Evolutionary conservation across 208 protist genomes (phyloP), one percentile per base, ranked within the genome.

Genomic region (Acanthamoeba culbertsoni): DNA sequence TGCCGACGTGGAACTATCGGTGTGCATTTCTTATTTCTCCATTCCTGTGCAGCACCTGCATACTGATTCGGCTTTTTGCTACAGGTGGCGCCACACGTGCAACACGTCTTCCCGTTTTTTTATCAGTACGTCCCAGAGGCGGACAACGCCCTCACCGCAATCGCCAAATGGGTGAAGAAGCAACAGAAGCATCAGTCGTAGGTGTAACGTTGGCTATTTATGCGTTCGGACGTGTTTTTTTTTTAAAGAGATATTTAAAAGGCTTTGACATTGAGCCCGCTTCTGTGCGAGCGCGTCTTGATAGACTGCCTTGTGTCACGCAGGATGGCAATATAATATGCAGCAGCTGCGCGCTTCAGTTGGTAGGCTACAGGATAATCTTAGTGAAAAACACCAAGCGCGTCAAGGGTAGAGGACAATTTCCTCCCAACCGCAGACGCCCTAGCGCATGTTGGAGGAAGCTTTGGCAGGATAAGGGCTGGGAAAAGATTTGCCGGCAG

Each of bases 111-210:
- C 40, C 88, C 88, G 8, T 79, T 42, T 0, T 82, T 93, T 43
- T 82, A 51, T 28, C 6, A 37, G 42, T 82, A 43, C 40, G 16
- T 93, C 31, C 88, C 88, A 31, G 88, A 93, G 26, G 6, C 40
- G 62, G 48, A 75, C 0, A 2, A 59, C 12, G 88, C 75, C 12
- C 8, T 93, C 2, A 45, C 57, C 6, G 18, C 40, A 3, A 59
- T 82, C 37, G 88, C 62, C 45, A 23, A 57, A 0, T 93, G 63
- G 88, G n/a, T 82, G 5, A 55, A 93, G 53, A 79, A 93, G 63
- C 82, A 46, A 43, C 43, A 55, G 45, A 53, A 84, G 73, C 7
- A 84, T 63, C 20, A 12, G 16, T 57, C 4, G 51, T 23, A 57
- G 20, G 51, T n/a, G 33, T 6, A 63, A 20, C 8, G 8, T 8